These are phyloP conservation scores for Epichloe hybrida DNA, from an alignment of 2,329 filamentous ascomycete genomes.

Conservation along the genomic window DNA sequence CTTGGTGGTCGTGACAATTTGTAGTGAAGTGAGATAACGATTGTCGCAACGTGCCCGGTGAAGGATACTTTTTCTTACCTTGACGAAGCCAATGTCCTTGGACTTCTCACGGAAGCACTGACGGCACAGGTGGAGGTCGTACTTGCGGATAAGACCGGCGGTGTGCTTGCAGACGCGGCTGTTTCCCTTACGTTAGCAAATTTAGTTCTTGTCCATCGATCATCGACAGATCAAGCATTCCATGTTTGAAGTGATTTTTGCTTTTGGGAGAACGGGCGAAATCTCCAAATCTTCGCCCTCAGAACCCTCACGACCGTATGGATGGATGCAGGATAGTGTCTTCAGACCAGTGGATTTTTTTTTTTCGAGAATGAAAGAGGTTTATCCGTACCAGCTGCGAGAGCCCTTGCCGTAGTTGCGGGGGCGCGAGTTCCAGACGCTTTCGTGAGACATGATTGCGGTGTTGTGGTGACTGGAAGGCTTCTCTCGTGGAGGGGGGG, in stretches of 20 bases:
- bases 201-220: background rate
- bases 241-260: background rate
- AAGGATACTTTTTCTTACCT: constrained; percentile 31
- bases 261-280: background rate
- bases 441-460: constrained; percentile 63
- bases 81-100: constrained; percentile 60
- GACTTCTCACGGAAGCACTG: constrained; percentile 67
- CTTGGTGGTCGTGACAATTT: too few relatives aligned
- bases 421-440: constrained; percentile 98
- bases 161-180: constrained; percentile 74
- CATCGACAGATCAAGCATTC: background rate
- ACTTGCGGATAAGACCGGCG: constrained; percentile 99
- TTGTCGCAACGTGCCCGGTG: background rate
- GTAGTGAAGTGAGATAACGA: background rate
- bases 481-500: constrained; percentile 9
- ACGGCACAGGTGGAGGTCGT: constrained; percentile 83
- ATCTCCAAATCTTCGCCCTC: background rate
- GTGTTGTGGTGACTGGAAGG: constrained; percentile 9
- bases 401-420: constrained; percentile 95
- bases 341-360: background rate
- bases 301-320: background rate
- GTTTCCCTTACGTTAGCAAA: constrained; percentile 5
- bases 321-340: background rate
- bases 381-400: constrained; percentile 65
- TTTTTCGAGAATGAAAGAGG: background rate